Conservation (phyloP, 805 yeast genomes). For the Candida pini region DNA sequence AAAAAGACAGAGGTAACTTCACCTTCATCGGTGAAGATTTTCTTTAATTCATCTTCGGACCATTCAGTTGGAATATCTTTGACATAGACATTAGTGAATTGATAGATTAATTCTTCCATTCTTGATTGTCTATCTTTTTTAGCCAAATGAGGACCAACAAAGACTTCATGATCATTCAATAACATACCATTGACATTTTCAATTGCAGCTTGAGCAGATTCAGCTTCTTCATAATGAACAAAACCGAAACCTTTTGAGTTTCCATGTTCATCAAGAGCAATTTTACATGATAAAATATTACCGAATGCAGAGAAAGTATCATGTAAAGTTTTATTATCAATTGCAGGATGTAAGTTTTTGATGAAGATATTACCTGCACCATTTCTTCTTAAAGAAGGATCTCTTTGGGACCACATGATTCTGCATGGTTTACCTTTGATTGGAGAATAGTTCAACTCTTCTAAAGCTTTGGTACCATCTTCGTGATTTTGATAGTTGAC, state of each 20-base stretch:
- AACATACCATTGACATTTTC: constrained; percentile 98
- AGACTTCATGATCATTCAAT: constrained; percentile 92
- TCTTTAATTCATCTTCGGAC: constrained; percentile 64
- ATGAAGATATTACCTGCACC: constrained; percentile 97
- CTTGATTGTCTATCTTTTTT: constrained; percentile 92
- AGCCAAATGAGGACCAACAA: constrained; percentile 89
- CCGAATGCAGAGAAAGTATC: constrained; percentile 98
- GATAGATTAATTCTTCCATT: constrained; percentile 82
- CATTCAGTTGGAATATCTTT: constrained; percentile 79
- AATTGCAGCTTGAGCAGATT: constrained; percentile 91
- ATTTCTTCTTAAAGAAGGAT: constrained; percentile 88
- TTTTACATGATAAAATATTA: constrained; percentile 91
- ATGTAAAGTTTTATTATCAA: constrained; percentile 97
- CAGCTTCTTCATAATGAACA: constrained; percentile 91
- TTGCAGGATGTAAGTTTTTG: constrained; percentile 96
- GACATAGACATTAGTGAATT: constrained; percentile 93
- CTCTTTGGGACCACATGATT: constrained; percentile 99
- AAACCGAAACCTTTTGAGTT: constrained; percentile 94
- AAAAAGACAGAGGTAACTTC: constrained; percentile 75
- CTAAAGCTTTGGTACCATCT: constrained; percentile 92
- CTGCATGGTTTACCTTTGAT: constrained; percentile 97
- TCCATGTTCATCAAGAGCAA: constrained; percentile 91
- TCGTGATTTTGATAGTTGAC: constrained; percentile 87
- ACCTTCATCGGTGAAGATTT: constrained; percentile 71
- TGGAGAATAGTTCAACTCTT: constrained; percentile 88